Evolutionary conservation across 352 stramenopile species (phyloP).

Genomic region (Globisporangium radiosum): DNA sequence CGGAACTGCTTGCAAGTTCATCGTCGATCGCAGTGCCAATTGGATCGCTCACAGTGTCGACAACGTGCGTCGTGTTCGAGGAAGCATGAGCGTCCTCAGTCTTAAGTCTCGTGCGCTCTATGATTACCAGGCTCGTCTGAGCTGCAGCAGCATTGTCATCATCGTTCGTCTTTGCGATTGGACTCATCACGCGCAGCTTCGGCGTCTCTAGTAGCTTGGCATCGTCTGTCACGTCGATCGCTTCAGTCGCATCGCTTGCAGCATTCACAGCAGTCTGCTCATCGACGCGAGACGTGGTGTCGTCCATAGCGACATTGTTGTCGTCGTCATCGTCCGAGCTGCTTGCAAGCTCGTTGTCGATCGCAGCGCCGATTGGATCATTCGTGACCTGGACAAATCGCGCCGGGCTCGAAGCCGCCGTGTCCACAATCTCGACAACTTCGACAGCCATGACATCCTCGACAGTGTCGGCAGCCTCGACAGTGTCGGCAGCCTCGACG

Average conservation of each 20-base stretch:
- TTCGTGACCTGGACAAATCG: background rate
- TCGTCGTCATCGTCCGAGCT: background rate
- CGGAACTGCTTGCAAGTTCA: constrained; percentile 27
- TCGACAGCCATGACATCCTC: background rate
- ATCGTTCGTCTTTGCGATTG: no score
- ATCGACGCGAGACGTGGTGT: background rate
- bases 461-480: no score
- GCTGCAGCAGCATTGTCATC: no score
- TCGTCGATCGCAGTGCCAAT: constrained; percentile 32
- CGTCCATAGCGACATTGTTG: background rate
- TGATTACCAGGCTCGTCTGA: no score
- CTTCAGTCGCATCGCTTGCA: no score
- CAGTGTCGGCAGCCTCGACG: no score
- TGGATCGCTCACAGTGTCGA: constrained; percentile 4
- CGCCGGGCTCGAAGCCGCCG: no score
- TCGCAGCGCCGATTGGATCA: constrained; percentile 20
- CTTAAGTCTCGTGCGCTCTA: no score
- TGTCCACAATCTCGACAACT: constrained; percentile 2
- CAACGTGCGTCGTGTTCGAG: background rate
- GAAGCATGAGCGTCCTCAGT: no score
- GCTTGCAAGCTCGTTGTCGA: constrained; percentile 30
- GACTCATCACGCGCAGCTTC: no score
- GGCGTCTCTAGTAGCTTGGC: no score
- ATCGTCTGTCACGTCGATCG: background rate
- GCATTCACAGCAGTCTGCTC: no score